A percentile compares a stretch with the other conserved stretches of the same genome.
These are phyloP conservation scores for Neurospora sp. DNA, from an alignment of 495 filamentous ascomycete species.

Conservation along the genomic window DNA sequence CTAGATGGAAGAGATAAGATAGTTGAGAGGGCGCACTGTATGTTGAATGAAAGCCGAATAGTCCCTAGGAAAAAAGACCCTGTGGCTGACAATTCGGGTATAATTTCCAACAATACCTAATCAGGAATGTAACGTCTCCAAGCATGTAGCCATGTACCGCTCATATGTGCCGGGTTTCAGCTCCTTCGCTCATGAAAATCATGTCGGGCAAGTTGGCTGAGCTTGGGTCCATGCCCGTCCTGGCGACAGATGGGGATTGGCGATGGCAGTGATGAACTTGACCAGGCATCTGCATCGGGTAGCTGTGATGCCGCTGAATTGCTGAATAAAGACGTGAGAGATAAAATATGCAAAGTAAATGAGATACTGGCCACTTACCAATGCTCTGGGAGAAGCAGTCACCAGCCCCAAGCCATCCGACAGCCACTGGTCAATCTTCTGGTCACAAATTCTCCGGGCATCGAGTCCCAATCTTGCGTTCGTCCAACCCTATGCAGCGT, in stretches of 20 bases:
- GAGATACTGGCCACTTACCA: neutral
- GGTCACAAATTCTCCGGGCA: neutral
- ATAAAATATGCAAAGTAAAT: neutral
- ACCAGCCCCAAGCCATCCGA: neutral
- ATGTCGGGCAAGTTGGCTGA: neutral
- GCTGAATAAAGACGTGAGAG: neutral
- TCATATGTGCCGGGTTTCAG: neutral
- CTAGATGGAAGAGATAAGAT: neutral
- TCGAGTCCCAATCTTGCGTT: neutral
- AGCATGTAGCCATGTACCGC: neutral
- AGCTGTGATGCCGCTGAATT: neutral
- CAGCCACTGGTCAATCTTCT: neutral
- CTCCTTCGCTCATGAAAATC: neutral
- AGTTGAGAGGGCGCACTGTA: neutral
- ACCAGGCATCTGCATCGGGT: neutral
- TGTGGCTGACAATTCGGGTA: neutral
- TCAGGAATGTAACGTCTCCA: neutral
- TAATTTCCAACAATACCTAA: neutral
- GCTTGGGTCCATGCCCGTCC: neutral
- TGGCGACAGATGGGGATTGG: neutral
- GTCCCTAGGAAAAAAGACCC: neutral
- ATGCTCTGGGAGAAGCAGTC: neutral
- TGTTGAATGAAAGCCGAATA: neutral
- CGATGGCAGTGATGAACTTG: neutral
- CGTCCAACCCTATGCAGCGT: neutral